These are phyloP conservation scores for Pythium pyrilobum DNA, from an alignment of 352 stramenopile species.

Conservation along the genomic window DNA sequence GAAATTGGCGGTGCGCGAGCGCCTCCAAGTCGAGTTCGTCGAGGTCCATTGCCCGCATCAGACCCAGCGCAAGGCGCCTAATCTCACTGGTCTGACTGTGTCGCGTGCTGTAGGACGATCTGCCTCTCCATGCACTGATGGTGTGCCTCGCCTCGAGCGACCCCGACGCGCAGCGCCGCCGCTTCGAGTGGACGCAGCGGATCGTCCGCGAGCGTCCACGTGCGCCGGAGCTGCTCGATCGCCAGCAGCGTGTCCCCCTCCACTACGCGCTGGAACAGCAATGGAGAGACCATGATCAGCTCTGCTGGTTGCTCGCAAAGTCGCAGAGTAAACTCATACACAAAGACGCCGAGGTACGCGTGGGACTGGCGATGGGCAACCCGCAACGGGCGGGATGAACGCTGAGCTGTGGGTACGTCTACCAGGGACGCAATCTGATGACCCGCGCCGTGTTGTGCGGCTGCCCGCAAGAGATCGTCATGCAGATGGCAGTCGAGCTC, in stretches of 20 bases:
- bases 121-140: slow-evolving; percentile 41
- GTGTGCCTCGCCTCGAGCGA: background rate
- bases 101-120: slow-evolving; percentile 23
- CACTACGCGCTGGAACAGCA: slow-evolving; percentile 41
- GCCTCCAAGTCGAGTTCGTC: slow-evolving; percentile 42
- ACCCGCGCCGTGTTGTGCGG: slow-evolving; percentile 34
- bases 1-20: slow-evolving; percentile 18
- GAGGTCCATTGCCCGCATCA: no score
- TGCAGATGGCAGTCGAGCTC: slow-evolving; percentile 52
- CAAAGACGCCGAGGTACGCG: slow-evolving; percentile 37
- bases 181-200: slow-evolving; percentile 31
- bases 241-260: slow-evolving; percentile 22
- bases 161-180: background rate
- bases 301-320: slow-evolving; percentile 53
- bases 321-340: slow-evolving; percentile 25
- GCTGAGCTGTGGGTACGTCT: background rate
- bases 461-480: slow-evolving; percentile 41
- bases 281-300: slow-evolving; percentile 34
- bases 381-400: background rate
- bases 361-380: no score
- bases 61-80: no score
- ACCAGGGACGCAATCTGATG: slow-evolving; percentile 37
- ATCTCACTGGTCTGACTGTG: background rate
- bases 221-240: slow-evolving; percentile 22
- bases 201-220: slow-evolving; percentile 23